Base-by-base conservation (phyloP, 2,329 filamentous ascomycete species). In the Davidsoniella neocaledoniae region DNA sequence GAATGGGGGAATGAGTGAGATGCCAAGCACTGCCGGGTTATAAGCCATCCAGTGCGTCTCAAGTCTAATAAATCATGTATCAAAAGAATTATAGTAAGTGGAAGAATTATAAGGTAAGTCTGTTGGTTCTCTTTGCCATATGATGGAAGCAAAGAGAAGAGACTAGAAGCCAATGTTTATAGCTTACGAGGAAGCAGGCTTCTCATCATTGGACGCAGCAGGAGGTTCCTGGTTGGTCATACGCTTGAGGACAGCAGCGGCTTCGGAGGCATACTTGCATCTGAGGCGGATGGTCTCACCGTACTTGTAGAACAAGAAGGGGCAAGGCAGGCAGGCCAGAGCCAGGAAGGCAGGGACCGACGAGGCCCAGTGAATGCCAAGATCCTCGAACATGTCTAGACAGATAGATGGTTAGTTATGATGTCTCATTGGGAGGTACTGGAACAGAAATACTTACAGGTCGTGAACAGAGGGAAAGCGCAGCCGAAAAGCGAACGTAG, bases 321-420 rank as follows among this genome's bases (percentile, higher is more conserved):
- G 83, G 58, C 84, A 81, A 0, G 84, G 82, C 16, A 86, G 67
- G 62, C 83, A 87, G 9, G 71, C 72, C 3, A 87, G 61, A 0
- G 82, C 76, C 3, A 90, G 67, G 65, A 90, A 88, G 0, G 78
- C 85, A 0, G 83, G 83, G 12, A 90, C 67, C 0, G 76, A 77
- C 33, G 72, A 77, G 1, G 81, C 84, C 84, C 83, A 88, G 65
- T 87, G 81, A 50, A 83, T 79, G 44, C 83, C 81, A 2, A 82
- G 68, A 50, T 69, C 65, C 2, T 66, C 36, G 59, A 74, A 77
- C 71, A 77, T 76, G 54, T 67, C 61, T 0, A 37, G 26, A 43
- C 16, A 12, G 21, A 33, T 33, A 12, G 8, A 33, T 33, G 23
- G 38, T 49, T 49, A 49, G 46, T 9, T 9, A 12, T 33, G 29